Evolutionary conservation across 768 basidiomycete genomes (phyloP).

Genomic region (Neoboletus subvelutipes): DNA sequence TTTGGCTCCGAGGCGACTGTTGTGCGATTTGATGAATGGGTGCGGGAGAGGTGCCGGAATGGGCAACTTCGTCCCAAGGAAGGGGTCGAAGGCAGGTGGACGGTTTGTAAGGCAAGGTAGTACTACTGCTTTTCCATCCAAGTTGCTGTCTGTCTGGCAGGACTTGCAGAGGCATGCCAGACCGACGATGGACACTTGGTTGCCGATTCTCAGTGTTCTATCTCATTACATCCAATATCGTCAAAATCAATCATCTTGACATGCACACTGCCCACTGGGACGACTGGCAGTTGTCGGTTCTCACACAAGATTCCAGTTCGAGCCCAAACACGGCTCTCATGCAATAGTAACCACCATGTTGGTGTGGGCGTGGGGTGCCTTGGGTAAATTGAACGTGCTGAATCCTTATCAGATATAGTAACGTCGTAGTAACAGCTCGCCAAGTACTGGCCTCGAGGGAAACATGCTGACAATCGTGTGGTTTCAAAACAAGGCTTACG

Average conservation of each 20-base stretch:
- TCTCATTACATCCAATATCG: not conserved
- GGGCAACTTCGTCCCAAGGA: constrained; percentile 59
- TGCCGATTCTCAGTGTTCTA: not conserved
- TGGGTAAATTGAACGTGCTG: not conserved
- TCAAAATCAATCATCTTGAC: too few relatives aligned
- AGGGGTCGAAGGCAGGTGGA: constrained; percentile 57
- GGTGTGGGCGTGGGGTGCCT: not conserved
- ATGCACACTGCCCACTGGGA: not conserved
- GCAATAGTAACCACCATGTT: not conserved
- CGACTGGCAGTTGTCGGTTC: not conserved
- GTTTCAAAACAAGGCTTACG: not conserved
- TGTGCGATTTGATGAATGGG: constrained; percentile 51
- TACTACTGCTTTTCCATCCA: not conserved
- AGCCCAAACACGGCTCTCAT: not conserved
- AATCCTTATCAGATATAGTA: not conserved
- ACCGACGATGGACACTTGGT: not conserved
- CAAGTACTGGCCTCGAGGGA: not conserved
- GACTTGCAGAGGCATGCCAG: not conserved
- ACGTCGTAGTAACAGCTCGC: not conserved
- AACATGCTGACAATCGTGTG: not conserved
- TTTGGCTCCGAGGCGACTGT: constrained; percentile 29
- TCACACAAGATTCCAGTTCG: not conserved
- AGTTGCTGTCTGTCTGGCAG: not conserved
- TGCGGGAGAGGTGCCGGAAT: constrained; percentile 38
- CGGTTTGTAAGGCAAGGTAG: constrained; percentile 52